Evolutionary conservation across 1,284 basidiomycete species (phyloP).

Genomic region (Sanghuangporus baumii): DNA sequence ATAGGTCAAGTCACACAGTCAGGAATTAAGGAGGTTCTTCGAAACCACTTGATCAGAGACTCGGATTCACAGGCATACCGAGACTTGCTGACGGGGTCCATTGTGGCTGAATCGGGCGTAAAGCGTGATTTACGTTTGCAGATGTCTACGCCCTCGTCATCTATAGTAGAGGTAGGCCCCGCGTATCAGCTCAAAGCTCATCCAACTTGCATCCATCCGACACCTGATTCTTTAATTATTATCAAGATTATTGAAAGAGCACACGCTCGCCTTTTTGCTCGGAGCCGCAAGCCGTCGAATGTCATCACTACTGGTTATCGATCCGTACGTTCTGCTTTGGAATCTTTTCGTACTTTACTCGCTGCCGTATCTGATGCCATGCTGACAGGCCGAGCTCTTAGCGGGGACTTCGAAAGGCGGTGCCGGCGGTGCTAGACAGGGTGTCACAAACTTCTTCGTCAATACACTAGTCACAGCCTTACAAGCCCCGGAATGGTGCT

Average conservation of each 20-base stretch:
- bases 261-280: constrained; percentile 46
- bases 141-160: constrained; percentile 35
- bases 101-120: constrained; percentile 32
- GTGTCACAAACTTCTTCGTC: constrained; percentile 55
- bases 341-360: neutral
- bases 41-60: constrained; percentile 21
- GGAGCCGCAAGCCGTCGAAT: constrained; percentile 39
- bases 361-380: neutral
- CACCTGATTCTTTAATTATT: neutral
- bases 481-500: constrained; percentile 61
- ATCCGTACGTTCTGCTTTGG: constrained; percentile 35
- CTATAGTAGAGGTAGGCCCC: constrained; percentile 49
- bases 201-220: neutral
- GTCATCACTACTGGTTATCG: constrained; percentile 65
- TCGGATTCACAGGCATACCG: constrained; percentile 34
- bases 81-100: constrained; percentile 38
- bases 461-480: constrained; percentile 74
- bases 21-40: neutral
- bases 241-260: constrained; percentile 55
- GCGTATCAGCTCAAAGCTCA: neutral
- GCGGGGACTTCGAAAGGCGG: constrained; percentile 25
- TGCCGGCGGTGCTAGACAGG: constrained; percentile 26
- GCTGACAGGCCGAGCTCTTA: constrained; percentile 15
- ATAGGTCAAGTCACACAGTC: neutral
- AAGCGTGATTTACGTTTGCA: constrained; percentile 22